Percentiles rank a stretch among this genome's conserved stretches.
phyloP scores from a whole-genome alignment of 768 basidiomycete species.

The Suillus tomentosus region DNA sequence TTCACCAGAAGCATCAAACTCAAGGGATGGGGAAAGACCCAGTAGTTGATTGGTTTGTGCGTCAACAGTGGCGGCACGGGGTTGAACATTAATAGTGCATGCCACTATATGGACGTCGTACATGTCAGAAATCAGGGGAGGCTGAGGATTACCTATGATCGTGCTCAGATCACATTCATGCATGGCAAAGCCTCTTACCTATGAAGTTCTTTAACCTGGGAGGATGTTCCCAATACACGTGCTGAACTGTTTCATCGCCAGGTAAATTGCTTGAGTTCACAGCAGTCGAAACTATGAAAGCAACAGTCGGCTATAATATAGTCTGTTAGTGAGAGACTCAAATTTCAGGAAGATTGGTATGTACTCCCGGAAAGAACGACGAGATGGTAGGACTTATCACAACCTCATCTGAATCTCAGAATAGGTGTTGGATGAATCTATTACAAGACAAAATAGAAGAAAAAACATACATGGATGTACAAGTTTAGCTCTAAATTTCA shows the following conservation, averaged over 20 bases:
- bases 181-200: neutral
- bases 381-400: neutral
- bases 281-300: slow-evolving; percentile 18
- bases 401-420: neutral
- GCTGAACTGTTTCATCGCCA: neutral
- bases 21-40: neutral
- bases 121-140: neutral
- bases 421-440: neutral
- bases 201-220: too few relatives aligned
- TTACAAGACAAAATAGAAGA: neutral
- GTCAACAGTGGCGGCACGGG: slow-evolving; percentile 10
- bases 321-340: neutral
- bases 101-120: slow-evolving; percentile 15
- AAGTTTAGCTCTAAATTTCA: neutral
- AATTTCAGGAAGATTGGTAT: neutral
- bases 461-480: neutral
- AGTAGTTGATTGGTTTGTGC: slow-evolving; percentile 4
- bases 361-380: slow-evolving; percentile 4
- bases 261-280: slow-evolving; percentile 11
- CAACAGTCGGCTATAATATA: slow-evolving; percentile 3
- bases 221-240: slow-evolving; percentile 2
- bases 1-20: neutral
- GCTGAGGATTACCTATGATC: neutral
- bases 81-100: slow-evolving; percentile 11
- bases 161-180: neutral